Percentiles rank a stretch among this genome's conserved stretches.
Evolutionary conservation across 495 filamentous ascomycete species (phyloP).

Genomic region (Aspergillus nanangensis): DNA sequence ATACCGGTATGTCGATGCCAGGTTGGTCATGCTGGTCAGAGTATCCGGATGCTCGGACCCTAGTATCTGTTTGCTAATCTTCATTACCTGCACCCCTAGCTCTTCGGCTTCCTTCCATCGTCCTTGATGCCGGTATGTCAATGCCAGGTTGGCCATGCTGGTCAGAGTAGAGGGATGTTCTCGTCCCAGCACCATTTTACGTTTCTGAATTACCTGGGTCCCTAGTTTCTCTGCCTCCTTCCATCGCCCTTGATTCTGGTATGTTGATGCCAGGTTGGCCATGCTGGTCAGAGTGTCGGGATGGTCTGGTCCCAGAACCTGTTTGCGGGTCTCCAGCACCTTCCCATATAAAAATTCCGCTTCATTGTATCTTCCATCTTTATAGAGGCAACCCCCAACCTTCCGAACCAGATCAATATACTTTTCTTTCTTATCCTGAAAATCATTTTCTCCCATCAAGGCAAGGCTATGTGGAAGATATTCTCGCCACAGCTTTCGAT

Average conservation of each 20-base stretch:
- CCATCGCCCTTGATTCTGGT: constrained; percentile 9
- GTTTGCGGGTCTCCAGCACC: constrained; percentile 8
- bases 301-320: constrained; percentile 21
- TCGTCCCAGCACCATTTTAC: not conserved
- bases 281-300: constrained; percentile 22
- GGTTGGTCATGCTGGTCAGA: constrained; percentile 3
- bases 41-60: constrained; percentile 10
- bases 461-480: constrained; percentile 23
- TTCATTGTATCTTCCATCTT: constrained; percentile 12
- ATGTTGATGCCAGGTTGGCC: constrained; percentile 14
- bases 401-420: not conserved
- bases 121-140: constrained; percentile 22
- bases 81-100: constrained; percentile 23
- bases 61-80: constrained; percentile 10
- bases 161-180: constrained; percentile 18
- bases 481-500: constrained; percentile 19
- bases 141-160: constrained; percentile 26
- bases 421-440: not conserved
- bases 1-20: constrained; percentile 16
- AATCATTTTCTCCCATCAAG: constrained; percentile 1
- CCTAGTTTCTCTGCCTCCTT: not conserved
- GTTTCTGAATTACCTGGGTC: not conserved
- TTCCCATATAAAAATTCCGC: constrained; percentile 18
- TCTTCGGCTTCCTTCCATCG: constrained; percentile 32
- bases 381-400: not conserved